Conservation (phyloP, 2,329 filamentous ascomycete species). For the Periconia sp. region DNA sequence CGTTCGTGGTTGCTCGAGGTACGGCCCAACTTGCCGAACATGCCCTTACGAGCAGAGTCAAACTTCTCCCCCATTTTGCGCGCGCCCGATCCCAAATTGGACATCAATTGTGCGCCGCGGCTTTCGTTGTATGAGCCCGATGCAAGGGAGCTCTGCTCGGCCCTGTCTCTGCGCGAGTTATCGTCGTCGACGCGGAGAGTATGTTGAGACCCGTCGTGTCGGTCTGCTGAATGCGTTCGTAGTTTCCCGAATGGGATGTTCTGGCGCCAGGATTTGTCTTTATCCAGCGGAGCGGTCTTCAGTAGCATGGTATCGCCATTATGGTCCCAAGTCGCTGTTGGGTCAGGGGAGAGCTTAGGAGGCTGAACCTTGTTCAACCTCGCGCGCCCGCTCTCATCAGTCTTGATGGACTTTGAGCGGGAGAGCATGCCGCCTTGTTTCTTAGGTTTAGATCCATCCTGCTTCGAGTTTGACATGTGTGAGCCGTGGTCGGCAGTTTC, state of each 20-base stretch:
- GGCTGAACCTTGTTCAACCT: constrained; percentile 42
- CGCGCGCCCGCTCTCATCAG: constrained; percentile 44
- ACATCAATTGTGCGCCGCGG: constrained; percentile 69
- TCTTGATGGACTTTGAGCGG: constrained; percentile 53
- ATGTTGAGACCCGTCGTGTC: constrained; percentile 49
- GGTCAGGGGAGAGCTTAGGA: constrained; percentile 35
- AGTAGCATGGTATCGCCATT: constrained; percentile 53
- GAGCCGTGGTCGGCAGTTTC: constrained; percentile 24
- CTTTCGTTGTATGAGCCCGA: constrained; percentile 64
- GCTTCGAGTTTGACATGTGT: constrained; percentile 30
- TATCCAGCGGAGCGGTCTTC: constrained; percentile 69
- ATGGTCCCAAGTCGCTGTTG: constrained; percentile 34
- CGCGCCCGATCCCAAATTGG: constrained; percentile 73
- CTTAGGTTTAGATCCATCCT: constrained; percentile 33
- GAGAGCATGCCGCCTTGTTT: constrained; percentile 45
- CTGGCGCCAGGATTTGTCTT: constrained; percentile 71
- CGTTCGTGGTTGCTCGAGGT: constrained; percentile 74
- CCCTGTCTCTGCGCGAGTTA: constrained; percentile 31
- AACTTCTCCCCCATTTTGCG: constrained; percentile 74
- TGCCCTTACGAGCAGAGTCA: constrained; percentile 76
- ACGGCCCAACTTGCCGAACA: constrained; percentile 79
- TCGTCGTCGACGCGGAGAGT: constrained; percentile 34
- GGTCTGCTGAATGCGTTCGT: constrained; percentile 77
- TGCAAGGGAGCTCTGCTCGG: constrained; percentile 43
- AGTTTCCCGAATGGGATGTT: constrained; percentile 66